These are phyloP conservation scores for Lathyrus sativus DNA, from an alignment of 306 rosid species.

Conservation along the genomic window DNA sequence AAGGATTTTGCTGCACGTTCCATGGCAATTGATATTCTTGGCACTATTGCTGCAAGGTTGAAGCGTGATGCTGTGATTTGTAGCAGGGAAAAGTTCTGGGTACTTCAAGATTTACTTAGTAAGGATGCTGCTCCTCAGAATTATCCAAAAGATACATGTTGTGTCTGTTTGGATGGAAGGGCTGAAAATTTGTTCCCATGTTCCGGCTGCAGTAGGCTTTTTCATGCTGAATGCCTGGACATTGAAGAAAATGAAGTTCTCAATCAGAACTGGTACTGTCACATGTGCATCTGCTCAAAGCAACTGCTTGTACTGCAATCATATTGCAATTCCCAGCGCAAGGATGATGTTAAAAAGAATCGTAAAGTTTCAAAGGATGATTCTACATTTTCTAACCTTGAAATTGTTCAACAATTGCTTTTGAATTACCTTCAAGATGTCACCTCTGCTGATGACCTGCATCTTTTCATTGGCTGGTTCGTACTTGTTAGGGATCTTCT, in stretches of 20 bases:
- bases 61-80: slow-evolving; percentile 88
- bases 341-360: slow-evolving; percentile 56
- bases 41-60: slow-evolving; percentile 98
- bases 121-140: slow-evolving; percentile 48
- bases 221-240: slow-evolving; percentile 89
- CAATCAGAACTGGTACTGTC: slow-evolving; percentile 79
- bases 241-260: slow-evolving; percentile 74
- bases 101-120: slow-evolving; percentile 63
- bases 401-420: slow-evolving; percentile 91
- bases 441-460: slow-evolving; percentile 78
- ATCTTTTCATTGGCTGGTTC: slow-evolving; percentile 91
- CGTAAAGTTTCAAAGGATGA: slow-evolving; percentile 46
- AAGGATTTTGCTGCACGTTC: slow-evolving; percentile 84
- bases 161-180: slow-evolving; percentile 72
- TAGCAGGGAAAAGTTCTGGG: slow-evolving; percentile 78
- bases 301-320: slow-evolving; percentile 84
- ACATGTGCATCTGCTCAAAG: slow-evolving; percentile 75
- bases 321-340: slow-evolving; percentile 73
- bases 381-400: slow-evolving; percentile 55
- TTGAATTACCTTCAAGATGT: slow-evolving; percentile 86
- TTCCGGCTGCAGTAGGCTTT: slow-evolving; percentile 76
- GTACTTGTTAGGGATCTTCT: slow-evolving; percentile 45
- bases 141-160: slow-evolving; percentile 66
- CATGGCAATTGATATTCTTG: slow-evolving; percentile 95
- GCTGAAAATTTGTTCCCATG: slow-evolving; percentile 60